A percentile compares a stretch with the other conserved stretches of the same genome.
Conservation (phyloP, 148 eudicot genomes). For the Camellia sinensis region DNA sequence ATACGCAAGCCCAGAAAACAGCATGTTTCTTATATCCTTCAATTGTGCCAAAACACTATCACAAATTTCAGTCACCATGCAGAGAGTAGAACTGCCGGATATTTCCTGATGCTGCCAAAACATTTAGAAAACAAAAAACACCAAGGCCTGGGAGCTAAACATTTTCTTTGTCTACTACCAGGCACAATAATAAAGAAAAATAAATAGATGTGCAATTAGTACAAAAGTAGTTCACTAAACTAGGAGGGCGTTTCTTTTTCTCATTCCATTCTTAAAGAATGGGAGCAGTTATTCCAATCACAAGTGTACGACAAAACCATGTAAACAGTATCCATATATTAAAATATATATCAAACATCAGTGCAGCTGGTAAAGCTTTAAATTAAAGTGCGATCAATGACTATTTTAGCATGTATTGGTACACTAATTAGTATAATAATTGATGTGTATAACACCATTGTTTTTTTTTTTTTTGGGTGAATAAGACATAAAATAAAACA, state of each 20-base stretch:
- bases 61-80: constrained; percentile 50
- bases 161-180: background rate
- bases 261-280: background rate
- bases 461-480: too few relatives aligned
- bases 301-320: background rate
- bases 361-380: background rate
- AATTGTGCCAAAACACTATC: background rate
- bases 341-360: background rate
- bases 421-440: too few relatives aligned
- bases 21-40: background rate
- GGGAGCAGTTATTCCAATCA: background rate
- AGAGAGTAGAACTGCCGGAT: constrained; percentile 77
- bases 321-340: too few relatives aligned
- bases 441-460: too few relatives aligned
- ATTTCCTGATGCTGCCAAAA: constrained; percentile 74
- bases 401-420: too few relatives aligned
- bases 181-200: background rate
- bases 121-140: background rate
- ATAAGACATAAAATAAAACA: too few relatives aligned
- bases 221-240: background rate
- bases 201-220: background rate
- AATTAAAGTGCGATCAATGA: background rate
- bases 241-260: background rate
- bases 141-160: background rate
- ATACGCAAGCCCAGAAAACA: background rate